These are phyloP conservation scores for Cynara cardunculus DNA, from an alignment of 129 eudicot species.

Conservation along the genomic window DNA sequence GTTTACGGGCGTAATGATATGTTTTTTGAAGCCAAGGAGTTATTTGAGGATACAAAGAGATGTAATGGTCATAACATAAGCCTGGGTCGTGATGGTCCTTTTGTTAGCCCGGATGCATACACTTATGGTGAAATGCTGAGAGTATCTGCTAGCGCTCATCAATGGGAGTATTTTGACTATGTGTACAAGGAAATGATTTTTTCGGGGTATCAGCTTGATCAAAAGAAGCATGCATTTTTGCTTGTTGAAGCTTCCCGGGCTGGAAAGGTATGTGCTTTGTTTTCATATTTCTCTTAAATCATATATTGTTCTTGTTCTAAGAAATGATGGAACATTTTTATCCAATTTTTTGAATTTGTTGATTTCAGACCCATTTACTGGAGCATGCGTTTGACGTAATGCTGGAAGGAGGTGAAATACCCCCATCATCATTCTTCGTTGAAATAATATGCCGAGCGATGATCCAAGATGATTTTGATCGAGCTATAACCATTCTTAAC, in stretches of 20 bases:
- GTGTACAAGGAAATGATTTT: conserved; percentile 85
- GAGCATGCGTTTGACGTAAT: conserved; percentile 86
- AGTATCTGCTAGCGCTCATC: conserved; percentile 74
- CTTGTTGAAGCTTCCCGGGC: conserved; percentile 86
- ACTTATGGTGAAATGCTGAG: conserved; percentile 71
- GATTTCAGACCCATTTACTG: conserved; percentile 66
- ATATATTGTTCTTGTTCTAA: not conserved
- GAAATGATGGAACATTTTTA: too few species aligned
- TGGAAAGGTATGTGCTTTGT: conserved; percentile 62
- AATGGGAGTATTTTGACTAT: conserved; percentile 94
- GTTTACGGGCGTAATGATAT: conserved; percentile 80
- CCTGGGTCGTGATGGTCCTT: conserved; percentile 31
- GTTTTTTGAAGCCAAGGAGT: conserved; percentile 77
- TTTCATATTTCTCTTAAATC: not conserved
- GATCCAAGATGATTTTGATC: conserved; percentile 43
- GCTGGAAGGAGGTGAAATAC: conserved; percentile 84
- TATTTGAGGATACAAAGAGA: conserved; percentile 61
- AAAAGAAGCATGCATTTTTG: conserved; percentile 48
- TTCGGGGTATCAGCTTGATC: conserved; percentile 74
- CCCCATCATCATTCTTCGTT: conserved; percentile 53
- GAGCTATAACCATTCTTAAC: conserved; percentile 55
- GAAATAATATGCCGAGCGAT: conserved; percentile 72
- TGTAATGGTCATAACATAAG: conserved; percentile 30
- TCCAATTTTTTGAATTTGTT: not conserved
- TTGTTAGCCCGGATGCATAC: conserved; percentile 42